Evolutionary conservation across 2,329 filamentous ascomycete genomes (phyloP), one percentile per base, ranked within the genome.

Genomic region (Trichoderma gracile): DNA sequence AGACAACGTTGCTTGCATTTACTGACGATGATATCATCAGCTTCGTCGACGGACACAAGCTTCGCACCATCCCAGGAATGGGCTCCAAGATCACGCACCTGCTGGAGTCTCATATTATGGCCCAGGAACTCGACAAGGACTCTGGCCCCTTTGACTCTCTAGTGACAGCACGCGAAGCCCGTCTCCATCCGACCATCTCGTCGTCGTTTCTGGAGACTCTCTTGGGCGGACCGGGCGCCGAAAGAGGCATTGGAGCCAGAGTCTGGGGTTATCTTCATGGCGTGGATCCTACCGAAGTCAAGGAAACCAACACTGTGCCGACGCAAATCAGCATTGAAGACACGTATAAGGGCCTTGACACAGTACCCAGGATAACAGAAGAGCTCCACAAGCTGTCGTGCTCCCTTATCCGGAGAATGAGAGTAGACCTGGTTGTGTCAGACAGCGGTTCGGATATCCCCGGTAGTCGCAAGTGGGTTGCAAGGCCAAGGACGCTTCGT

Each of bases 311-410:
- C 69, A 84, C 87, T 50, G 77, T 96, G 1, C 94, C 94, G 0
- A 87, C 86, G 1, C 93, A 97, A 75, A 96, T 98, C 73, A 95
- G 92, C 75, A 95, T 98, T 68, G 94, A 98, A 73, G 93, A 98
- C 76, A 95, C 92, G 17, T 98, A 96, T 74, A 83, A 86, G 25
- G 86, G 87, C 17, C 79, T 97, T 1, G 85, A 89, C 69, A 87
- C 82, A 0, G 73, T 89, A 58, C 75, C 85, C 1, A 83, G 88
- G 65, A 86, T 96, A 33, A 78, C 80, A 47, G 85, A 84, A 67
- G 89, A 96, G 76, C 79, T 97, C 46, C 76, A 79, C n/a, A 82
- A 85, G 66, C 79, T 97, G 2, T 82, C 89, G 0, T 80, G 79
- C 14, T 92, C 90, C 68, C 80, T 98, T 10, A 75, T 97, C 14